These are phyloP conservation scores for Aspergillus sp. DNA, from an alignment of 2,329 filamentous ascomycete species.

Conservation along the genomic window DNA sequence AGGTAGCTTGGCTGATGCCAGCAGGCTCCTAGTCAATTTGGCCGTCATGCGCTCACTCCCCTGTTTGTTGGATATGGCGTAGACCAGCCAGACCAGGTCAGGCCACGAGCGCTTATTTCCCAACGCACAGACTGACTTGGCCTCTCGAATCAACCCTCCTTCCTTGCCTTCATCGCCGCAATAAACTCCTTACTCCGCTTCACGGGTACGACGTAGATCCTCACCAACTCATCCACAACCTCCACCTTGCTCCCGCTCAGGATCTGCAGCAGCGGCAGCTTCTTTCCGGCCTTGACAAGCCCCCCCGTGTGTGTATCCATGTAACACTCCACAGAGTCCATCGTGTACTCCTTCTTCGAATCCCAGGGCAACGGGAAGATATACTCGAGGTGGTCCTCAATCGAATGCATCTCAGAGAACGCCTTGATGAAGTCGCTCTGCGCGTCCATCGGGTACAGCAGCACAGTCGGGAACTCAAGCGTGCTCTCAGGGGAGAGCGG, in stretches of 20 bases:
- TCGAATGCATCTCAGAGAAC: conserved; percentile 75
- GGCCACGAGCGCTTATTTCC: too few relatives aligned
- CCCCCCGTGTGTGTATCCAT: conserved; percentile 82
- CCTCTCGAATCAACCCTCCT: conserved; percentile 37
- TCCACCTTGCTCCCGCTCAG: conserved; percentile 78
- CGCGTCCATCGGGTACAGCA: conserved; percentile 81
- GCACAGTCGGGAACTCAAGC: conserved; percentile 75
- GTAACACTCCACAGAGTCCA: conserved; percentile 76
- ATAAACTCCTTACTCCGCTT: conserved; percentile 75
- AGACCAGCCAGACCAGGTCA: too few relatives aligned
- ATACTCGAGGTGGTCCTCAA: conserved; percentile 80
- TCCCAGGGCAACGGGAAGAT: conserved; percentile 93
- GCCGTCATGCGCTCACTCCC: too few relatives aligned
- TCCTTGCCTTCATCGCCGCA: conserved; percentile 79
- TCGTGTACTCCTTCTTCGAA: conserved; percentile 65
- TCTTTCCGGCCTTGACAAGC: conserved; percentile 87
- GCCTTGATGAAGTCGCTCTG: conserved; percentile 91
- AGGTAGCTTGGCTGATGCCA: too few relatives aligned
- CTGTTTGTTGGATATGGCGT: too few relatives aligned
- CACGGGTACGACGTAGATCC: conserved; percentile 80
- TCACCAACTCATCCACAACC: conserved; percentile 83
- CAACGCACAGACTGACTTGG: too few relatives aligned
- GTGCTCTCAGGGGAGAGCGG: conserved; percentile 72
- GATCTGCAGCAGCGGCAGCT: conserved; percentile 75
- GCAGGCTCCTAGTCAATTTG: too few relatives aligned